Conservation (phyloP, 352 stramenopile species). For the Phytophthora tubulina region DNA sequence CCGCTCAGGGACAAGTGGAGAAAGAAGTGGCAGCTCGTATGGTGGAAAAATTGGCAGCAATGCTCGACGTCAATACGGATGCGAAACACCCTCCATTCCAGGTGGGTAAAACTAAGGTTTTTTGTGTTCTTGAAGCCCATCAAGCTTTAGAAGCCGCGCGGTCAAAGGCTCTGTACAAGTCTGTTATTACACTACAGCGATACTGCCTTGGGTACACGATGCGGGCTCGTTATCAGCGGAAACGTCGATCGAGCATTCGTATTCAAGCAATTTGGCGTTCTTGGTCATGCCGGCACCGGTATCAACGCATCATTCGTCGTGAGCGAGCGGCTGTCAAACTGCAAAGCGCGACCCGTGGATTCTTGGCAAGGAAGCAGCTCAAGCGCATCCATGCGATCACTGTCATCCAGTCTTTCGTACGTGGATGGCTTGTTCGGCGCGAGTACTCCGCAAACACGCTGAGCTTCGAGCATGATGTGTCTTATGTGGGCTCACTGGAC, state of each 20-base stretch:
- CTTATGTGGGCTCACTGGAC: conserved; percentile 76
- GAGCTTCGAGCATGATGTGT: conserved; percentile 83
- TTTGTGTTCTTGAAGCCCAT: conserved; percentile 76
- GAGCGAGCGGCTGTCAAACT: conserved; percentile 61
- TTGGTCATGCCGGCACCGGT: conserved; percentile 56
- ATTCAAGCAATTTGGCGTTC: conserved; percentile 70
- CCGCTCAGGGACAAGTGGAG: conserved; percentile 48
- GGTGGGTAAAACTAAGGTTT: conserved; percentile 87
- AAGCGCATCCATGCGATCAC: conserved; percentile 57
- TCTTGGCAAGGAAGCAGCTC: conserved; percentile 52
- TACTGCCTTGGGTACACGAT: conserved; percentile 76
- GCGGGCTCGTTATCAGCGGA: conserved; percentile 57
- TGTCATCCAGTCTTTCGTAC: conserved; percentile 82
- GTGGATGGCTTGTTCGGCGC: conserved; percentile 82
- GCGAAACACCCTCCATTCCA: conserved; percentile 73
- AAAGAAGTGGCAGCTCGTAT: conserved; percentile 65
- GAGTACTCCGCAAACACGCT: conserved; percentile 83
- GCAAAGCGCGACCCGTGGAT: conserved; percentile 61
- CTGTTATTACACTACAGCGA: conserved; percentile 75
- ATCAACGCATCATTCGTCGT: conserved; percentile 46
- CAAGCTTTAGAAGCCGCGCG: conserved; percentile 70
- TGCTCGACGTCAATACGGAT: conserved; percentile 50
- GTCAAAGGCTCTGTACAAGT: conserved; percentile 74
- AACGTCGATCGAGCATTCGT: conserved; percentile 56
- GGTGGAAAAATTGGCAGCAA: conserved; percentile 49